phyloP scores from a whole-genome alignment of 1,284 basidiomycete genomes.

The Leccinum cinnamomeum region DNA sequence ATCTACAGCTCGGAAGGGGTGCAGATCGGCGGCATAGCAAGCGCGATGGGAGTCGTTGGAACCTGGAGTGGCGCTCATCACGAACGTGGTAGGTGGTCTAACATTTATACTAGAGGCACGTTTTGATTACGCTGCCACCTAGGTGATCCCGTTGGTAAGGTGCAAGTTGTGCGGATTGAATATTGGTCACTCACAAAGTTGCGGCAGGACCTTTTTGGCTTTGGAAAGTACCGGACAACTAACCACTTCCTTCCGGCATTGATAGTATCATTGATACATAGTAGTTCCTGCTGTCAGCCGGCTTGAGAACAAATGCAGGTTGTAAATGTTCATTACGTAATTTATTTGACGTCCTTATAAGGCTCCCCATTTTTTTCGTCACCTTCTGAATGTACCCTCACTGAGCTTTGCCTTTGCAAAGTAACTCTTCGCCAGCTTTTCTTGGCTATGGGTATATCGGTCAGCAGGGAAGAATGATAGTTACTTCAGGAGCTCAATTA shows the following conservation, averaged over 20 bases:
- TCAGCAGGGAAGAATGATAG: slow-evolving; percentile 43
- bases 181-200: not conserved
- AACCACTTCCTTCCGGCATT: slow-evolving; percentile 15
- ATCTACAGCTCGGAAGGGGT: slow-evolving; percentile 54
- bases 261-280: too few species aligned
- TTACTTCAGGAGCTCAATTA: slow-evolving; percentile 60
- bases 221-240: slow-evolving; percentile 25
- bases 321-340: slow-evolving; percentile 22
- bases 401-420: slow-evolving; percentile 37
- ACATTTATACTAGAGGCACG: not conserved
- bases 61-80: slow-evolving; percentile 64
- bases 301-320: not conserved
- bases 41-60: slow-evolving; percentile 62
- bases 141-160: slow-evolving; percentile 63
- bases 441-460: slow-evolving; percentile 51
- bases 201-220: slow-evolving; percentile 34
- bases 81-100: slow-evolving; percentile 45
- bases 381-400: slow-evolving; percentile 31
- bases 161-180: not conserved
- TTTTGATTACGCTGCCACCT: not conserved
- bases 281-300: not conserved
- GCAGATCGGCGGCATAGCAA: slow-evolving; percentile 61
- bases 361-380: not conserved
- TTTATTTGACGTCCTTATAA: not conserved
- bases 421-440: slow-evolving; percentile 45